Evolutionary conservation across 306 rosid genomes (phyloP).

Genomic region (Ammopiptanthus mongolicus): DNA sequence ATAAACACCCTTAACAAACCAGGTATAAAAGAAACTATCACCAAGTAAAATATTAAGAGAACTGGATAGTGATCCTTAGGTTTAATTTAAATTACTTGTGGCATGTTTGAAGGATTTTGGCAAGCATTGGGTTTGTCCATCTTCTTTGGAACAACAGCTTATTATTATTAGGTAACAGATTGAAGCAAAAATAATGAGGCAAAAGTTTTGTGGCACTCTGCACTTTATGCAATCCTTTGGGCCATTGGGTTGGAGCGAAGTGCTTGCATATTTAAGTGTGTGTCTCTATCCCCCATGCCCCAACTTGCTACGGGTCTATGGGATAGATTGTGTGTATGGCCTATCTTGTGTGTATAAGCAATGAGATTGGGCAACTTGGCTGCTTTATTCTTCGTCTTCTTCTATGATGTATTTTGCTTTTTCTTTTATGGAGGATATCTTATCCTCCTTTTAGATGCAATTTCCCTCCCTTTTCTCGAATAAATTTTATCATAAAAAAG

Average conservation of each 20-base stretch:
- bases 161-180: background rate
- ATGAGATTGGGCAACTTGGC: background rate
- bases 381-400: background rate
- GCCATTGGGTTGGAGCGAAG: background rate
- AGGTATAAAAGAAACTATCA: conserved; percentile 2
- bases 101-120: background rate
- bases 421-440: background rate
- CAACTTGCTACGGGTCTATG: background rate
- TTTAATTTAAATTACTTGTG: background rate
- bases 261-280: background rate
- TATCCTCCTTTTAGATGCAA: conserved; percentile 2
- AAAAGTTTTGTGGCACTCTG: background rate
- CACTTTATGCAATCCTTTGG: conserved; percentile 2
- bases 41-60: conserved; percentile 9
- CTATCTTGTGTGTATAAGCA: background rate
- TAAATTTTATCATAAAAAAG: background rate
- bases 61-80: background rate
- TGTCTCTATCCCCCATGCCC: background rate
- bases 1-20: background rate
- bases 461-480: background rate
- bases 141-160: background rate
- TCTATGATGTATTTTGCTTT: background rate
- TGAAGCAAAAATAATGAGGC: background rate
- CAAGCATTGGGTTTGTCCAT: background rate
- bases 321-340: background rate